Evolutionary conservation across 768 basidiomycete species (phyloP).

Genomic region (Lentinus brumalis): DNA sequence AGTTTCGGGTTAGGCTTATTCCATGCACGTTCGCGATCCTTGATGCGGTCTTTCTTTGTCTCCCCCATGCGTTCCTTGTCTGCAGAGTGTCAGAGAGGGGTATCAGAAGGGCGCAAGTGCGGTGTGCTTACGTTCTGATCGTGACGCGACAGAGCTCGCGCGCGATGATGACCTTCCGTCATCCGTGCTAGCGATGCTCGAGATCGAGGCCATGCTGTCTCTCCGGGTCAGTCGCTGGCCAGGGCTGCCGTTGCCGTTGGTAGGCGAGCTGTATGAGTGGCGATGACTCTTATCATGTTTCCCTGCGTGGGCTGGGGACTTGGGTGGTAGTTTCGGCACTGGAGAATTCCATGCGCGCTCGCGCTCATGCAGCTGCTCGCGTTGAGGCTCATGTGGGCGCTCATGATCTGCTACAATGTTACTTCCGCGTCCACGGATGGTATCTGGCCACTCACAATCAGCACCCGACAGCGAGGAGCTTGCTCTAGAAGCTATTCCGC

Average conservation of each 20-base stretch:
- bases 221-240: constrained; percentile 26
- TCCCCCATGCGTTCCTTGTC: constrained; percentile 49
- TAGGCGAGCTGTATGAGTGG: constrained; percentile 21
- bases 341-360: constrained; percentile 51
- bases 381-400: constrained; percentile 31
- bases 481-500: constrained; percentile 30
- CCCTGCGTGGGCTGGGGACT: constrained; percentile 17
- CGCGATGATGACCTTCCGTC: constrained; percentile 45
- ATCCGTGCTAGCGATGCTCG: constrained; percentile 44
- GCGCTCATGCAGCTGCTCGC: constrained; percentile 40
- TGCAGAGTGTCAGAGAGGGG: constrained; percentile 22
- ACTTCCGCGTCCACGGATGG: neutral
- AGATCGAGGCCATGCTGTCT: constrained; percentile 44
- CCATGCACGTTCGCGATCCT: constrained; percentile 58
- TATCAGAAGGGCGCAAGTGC: constrained; percentile 1
- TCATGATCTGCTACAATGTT: constrained; percentile 26
- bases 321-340: neutral
- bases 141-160: constrained; percentile 49
- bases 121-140: constrained; percentile 50
- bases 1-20: constrained; percentile 45
- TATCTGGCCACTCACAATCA: constrained; percentile 26
- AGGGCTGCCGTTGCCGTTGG: constrained; percentile 19
- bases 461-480: constrained; percentile 30
- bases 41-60: constrained; percentile 44
- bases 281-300: constrained; percentile 20